A percentile compares a stretch with the other conserved stretches of the same genome.
Evolutionary conservation across 148 eudicot genomes (phyloP).

Genomic region (Diospyros lotus): DNA sequence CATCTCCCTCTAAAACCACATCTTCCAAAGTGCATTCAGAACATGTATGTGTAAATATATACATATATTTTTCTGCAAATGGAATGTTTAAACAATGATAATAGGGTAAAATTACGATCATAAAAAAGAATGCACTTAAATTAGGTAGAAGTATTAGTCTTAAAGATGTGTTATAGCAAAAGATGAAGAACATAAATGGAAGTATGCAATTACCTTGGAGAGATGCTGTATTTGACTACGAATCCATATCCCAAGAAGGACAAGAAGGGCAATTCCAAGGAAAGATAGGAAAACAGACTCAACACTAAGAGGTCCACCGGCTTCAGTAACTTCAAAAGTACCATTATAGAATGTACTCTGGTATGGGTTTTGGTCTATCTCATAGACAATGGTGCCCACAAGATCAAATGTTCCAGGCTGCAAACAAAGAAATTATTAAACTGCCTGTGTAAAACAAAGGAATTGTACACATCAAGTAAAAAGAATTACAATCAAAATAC

Average conservation of each 20-base stretch:
- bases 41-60: no score
- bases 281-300: constrained; percentile 82
- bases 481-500: neutral
- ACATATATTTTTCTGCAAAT: neutral
- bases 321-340: constrained; percentile 83
- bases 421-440: constrained; percentile 12
- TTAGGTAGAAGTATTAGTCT: neutral
- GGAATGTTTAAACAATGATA: neutral
- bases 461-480: neutral
- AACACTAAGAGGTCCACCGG: constrained; percentile 70
- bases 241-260: constrained; percentile 67
- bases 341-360: constrained; percentile 92
- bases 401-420: constrained; percentile 95
- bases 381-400: constrained; percentile 75
- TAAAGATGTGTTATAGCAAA: neutral
- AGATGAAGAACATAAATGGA: neutral
- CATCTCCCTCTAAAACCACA: neutral
- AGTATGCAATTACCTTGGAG: constrained; percentile 51
- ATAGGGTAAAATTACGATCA: neutral
- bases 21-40: neutral
- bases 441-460: neutral
- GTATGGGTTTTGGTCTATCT: constrained; percentile 68
- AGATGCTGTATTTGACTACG: constrained; percentile 58
- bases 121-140: neutral
- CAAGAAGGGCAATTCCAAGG: constrained; percentile 65